These are phyloP conservation scores for Periconia macrospinosa DNA, from an alignment of 2,329 filamentous ascomycete species.

Conservation along the genomic window DNA sequence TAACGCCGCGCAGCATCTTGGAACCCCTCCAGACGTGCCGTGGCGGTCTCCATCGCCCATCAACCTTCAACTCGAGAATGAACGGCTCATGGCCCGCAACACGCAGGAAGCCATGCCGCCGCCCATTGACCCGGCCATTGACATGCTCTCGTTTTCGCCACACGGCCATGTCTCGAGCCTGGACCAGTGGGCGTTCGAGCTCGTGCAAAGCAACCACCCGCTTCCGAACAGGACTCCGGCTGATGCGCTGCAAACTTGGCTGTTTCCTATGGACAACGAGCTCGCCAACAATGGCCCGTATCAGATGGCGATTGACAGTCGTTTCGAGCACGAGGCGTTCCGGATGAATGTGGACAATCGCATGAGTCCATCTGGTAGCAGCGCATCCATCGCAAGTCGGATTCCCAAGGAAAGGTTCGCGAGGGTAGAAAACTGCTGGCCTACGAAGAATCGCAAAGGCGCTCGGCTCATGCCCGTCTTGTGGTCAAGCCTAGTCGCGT, in stretches of 20 bases:
- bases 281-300: slow-evolving; percentile 29
- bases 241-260: slow-evolving; percentile 40
- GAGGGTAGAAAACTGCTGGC: slow-evolving; percentile 44
- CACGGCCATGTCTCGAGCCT: slow-evolving; percentile 37
- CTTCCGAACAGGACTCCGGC: slow-evolving; percentile 39
- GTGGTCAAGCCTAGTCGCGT: slow-evolving; percentile 36
- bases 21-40: slow-evolving; percentile 33
- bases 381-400: slow-evolving; percentile 40
- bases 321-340: slow-evolving; percentile 34
- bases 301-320: slow-evolving; percentile 33
- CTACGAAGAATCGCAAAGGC: slow-evolving; percentile 32
- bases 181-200: slow-evolving; percentile 42
- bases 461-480: slow-evolving; percentile 37
- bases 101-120: slow-evolving; percentile 35
- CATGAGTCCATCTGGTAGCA: slow-evolving; percentile 38
- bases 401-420: slow-evolving; percentile 44
- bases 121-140: slow-evolving; percentile 42
- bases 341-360: slow-evolving; percentile 25
- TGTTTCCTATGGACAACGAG: slow-evolving; percentile 38
- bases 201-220: slow-evolving; percentile 41
- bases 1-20: slow-evolving; percentile 41
- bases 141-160: slow-evolving; percentile 39
- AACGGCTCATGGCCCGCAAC: slow-evolving; percentile 24
- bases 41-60: slow-evolving; percentile 40
- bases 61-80: slow-evolving; percentile 25